Evolutionary conservation across 2,329 filamentous ascomycete species (phyloP), one percentile per base, ranked within the genome.

Genomic region (Dactylellina haptotyla): DNA sequence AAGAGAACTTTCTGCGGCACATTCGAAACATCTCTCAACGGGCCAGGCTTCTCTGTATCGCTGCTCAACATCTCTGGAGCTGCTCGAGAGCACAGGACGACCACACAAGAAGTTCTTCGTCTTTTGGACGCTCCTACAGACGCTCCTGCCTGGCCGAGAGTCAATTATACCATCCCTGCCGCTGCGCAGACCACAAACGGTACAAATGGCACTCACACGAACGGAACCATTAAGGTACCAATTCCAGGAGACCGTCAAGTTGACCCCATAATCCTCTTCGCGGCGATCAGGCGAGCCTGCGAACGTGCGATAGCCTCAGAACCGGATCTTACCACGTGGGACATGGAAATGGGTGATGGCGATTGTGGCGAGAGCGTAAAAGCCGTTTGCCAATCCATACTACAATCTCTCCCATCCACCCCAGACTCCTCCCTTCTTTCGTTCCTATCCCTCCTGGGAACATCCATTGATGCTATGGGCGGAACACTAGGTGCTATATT

Each of bases 341-440:
- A 91, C 79, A 96, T 92, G 0, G 87, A 95, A 10, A 92, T 96
- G 23, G 93, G 93, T 43, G 93, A 97, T 79, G 93, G 93, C 50
- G 93, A 97, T 81, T 97, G 93, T 78, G 93, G 93, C 8, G 91
- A 92, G 67, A 92, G 92, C 3, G 83, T 97, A 74, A 92, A 92
- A 83, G 88, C 92, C 75, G 93, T 93, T 53, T 92, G 93, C n/a
- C 89, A 96, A 84, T 87, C 84, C 85, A 81, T 80, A 43, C 75
- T 80, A 76, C 81, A 75, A 75, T 76, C 51, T 5, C 41, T 64
- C 18, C 63, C 54, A 26, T 28, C 62, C 4, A 26, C 41, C 16
- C 48, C 62, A 83, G 83, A 32, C 80, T 86, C 25, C 80, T 85
- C 20, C 80, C 80, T 48, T 79, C 83, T 66, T 77, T 87, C 62